A percentile compares a stretch with the other conserved stretches of the same genome.
Evolutionary conservation across 2,329 filamentous ascomycete genomes (phyloP).

Genomic region (Chalara sp.): DNA sequence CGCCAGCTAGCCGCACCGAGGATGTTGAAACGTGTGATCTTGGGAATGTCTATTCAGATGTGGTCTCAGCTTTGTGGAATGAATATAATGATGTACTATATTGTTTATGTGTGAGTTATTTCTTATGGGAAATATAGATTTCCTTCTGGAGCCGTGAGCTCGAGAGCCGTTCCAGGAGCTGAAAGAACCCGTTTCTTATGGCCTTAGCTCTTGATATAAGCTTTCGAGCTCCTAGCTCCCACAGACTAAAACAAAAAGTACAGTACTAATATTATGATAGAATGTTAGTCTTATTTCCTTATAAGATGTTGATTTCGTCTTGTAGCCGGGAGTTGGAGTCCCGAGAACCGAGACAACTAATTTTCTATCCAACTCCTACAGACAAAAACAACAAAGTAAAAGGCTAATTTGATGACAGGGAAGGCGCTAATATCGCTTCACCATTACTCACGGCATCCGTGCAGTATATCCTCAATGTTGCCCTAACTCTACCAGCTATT

Average conservation of each 20-base stretch:
- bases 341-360: too few relatives aligned
- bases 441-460: conserved; percentile 61
- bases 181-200: neutral
- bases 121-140: too few relatives aligned
- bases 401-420: conserved; percentile 62
- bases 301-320: too few relatives aligned
- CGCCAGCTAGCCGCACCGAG: conserved; percentile 62
- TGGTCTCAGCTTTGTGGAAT: conserved; percentile 72
- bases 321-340: too few relatives aligned
- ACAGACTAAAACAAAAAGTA: too few relatives aligned
- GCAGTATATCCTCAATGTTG: conserved; percentile 72
- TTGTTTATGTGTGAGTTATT: too few relatives aligned
- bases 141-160: too few relatives aligned
- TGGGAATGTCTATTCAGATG: conserved; percentile 67
- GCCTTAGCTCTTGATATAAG: neutral
- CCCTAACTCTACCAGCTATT: conserved; percentile 70
- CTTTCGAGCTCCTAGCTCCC: too few relatives aligned
- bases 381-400: too few relatives aligned
- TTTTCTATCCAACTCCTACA: too few relatives aligned
- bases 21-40: conserved; percentile 65
- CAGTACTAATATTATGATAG: too few relatives aligned
- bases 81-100: conserved; percentile 59
- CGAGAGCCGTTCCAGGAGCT: neutral
- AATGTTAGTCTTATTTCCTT: too few relatives aligned
- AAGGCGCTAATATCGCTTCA: conserved; percentile 48